Base-by-base conservation (phyloP, 441 rosid genomes). In the Bruguiera hainesii region DNA sequence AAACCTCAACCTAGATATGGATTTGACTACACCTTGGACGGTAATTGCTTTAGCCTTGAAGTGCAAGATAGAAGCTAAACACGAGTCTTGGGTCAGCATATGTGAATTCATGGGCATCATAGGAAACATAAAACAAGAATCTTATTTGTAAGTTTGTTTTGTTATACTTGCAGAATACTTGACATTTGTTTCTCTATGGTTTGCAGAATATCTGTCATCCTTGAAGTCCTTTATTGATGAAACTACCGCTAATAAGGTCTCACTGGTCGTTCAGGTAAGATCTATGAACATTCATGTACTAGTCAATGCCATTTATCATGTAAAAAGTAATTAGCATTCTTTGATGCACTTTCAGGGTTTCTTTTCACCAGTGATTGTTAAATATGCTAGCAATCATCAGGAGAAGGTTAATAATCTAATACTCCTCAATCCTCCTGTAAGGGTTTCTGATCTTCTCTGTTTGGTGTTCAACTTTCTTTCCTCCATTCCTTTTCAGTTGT, bases 1-100 rank as follows among this genome's bases (percentile, higher is more conserved):
- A 93, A 89, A 78, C 98, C 97, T 72, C 98, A 93, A 77, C 87
- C 96, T 6, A 83, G 83, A 80, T 87, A 93, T 76, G 96, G 97
- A 70, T 93, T 93, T 74, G 85, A 89, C 83, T 89, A 93, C 76
- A 85, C 90, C 49, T 57, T 93, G 73, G 82, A 71, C 66, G 97
- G 98, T 93, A 90, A 73, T 63, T 73, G 37, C 66, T 60, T 55
- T 72, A 60, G 60, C 29, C 73, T 62, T 50, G 35, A 50, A 35
- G 30, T 63, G 58, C 56, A n/a, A 61, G 8, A 35, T 46, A 50
- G 39, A 7, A 20, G 21, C 64, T 50, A 39, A 29, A 59, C 52
- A 61, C 1, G 10, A 4, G 11, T 46, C 19, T 23, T 48, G 46
- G 42, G 35, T 31, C 20, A 35, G 30, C 31, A 31, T 11, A 39